Evolutionary conservation across 148 eudicot species (phyloP).

Genomic region (Vaccinium macrocarpon): DNA sequence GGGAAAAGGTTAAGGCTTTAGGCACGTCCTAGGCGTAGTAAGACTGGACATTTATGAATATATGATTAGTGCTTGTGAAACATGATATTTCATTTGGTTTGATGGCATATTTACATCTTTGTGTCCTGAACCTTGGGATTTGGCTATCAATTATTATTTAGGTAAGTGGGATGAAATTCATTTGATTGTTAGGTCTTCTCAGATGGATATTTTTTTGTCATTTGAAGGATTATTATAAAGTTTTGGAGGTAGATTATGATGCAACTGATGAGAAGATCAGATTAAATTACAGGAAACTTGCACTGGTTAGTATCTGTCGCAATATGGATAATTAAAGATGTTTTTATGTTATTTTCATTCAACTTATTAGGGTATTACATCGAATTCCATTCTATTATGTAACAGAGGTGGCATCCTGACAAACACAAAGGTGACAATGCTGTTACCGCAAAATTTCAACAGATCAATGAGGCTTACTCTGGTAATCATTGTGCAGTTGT

Average conservation of each 20-base stretch:
- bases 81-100: neutral
- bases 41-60: no score
- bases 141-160: neutral
- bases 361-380: neutral
- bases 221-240: conserved; percentile 59
- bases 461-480: conserved; percentile 60
- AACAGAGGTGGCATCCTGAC: conserved; percentile 79
- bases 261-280: conserved; percentile 60
- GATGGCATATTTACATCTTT: neutral
- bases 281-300: conserved; percentile 49
- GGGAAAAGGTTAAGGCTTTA: no score
- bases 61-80: neutral
- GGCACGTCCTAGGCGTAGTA: no score
- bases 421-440: conserved; percentile 53
- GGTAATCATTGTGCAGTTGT: conserved; percentile 30
- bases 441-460: conserved; percentile 57
- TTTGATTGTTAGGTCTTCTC: conserved; percentile 9
- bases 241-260: conserved; percentile 60
- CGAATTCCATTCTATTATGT: conserved; percentile 12
- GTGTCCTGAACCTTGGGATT: conserved; percentile 2
- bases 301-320: conserved; percentile 45
- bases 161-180: neutral
- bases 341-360: neutral
- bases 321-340: neutral
- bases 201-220: conserved; percentile 15